phyloP scores from a whole-genome alignment of 495 filamentous ascomycete genomes.

The Lindgomyces ingoldianus region DNA sequence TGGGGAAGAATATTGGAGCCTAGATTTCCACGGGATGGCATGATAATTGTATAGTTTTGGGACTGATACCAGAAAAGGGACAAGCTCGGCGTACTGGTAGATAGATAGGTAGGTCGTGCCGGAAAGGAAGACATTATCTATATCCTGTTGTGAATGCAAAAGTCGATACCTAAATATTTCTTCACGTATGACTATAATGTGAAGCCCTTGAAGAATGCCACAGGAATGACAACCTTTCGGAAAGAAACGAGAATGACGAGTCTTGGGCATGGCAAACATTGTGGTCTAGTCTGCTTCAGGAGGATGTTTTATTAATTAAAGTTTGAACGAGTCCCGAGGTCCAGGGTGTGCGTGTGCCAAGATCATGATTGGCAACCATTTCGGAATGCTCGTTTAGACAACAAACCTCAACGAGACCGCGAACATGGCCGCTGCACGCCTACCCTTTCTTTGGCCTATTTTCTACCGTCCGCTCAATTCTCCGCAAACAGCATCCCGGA shows the following conservation, averaged over 20 bases:
- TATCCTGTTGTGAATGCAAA: no score
- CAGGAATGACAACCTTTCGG: no score
- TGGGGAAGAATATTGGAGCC: no score
- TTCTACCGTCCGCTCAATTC: slow-evolving; percentile 34
- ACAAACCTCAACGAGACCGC: background rate
- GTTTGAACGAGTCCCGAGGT: background rate
- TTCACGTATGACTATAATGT: no score
- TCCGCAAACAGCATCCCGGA: background rate
- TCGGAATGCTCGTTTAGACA: background rate
- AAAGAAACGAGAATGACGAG: no score
- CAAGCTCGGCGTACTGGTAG: background rate
- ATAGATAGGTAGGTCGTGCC: background rate
- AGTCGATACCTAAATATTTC: background rate
- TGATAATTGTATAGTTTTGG: no score
- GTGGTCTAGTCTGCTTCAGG: no score
- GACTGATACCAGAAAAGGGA: background rate
- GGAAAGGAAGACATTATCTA: no score
- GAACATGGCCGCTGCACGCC: slow-evolving; percentile 44
- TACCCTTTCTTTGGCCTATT: slow-evolving; percentile 47
- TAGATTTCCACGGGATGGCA: no score
- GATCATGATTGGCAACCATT: background rate
- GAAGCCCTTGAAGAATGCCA: no score
- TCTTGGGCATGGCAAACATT: no score
- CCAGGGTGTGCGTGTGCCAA: background rate
- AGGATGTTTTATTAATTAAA: no score